phyloP scores from a whole-genome alignment of 2,329 filamentous ascomycete species.

The Fusarium nanum region DNA sequence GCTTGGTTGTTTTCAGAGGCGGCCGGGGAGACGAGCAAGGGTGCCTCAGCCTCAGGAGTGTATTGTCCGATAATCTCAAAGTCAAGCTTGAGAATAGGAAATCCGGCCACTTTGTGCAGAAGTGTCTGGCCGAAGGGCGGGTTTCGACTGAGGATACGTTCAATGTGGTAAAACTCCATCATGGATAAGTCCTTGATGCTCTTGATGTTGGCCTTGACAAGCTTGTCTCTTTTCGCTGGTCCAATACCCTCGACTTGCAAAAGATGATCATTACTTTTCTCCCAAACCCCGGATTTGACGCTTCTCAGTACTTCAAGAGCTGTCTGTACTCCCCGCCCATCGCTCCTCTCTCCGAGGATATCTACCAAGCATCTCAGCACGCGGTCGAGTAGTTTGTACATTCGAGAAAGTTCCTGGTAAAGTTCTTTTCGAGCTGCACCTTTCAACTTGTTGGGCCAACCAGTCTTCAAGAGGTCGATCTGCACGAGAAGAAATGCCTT shows the following conservation, averaged over 20 bases:
- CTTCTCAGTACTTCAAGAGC: slow-evolving; percentile 83
- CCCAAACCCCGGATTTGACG: slow-evolving; percentile 81
- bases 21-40: background rate
- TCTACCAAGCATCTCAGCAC: slow-evolving; percentile 55
- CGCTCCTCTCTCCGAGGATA: slow-evolving; percentile 56
- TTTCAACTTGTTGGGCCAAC: slow-evolving; percentile 65
- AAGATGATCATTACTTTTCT: slow-evolving; percentile 82
- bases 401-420: slow-evolving; percentile 46
- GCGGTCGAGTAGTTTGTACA: slow-evolving; percentile 51
- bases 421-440: slow-evolving; percentile 50
- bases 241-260: slow-evolving; percentile 86
- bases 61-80: slow-evolving; percentile 49
- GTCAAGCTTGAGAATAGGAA: slow-evolving; percentile 69
- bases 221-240: slow-evolving; percentile 76
- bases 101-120: slow-evolving; percentile 71
- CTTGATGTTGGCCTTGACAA: slow-evolving; percentile 76
- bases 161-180: slow-evolving; percentile 77
- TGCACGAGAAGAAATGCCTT: slow-evolving; percentile 83
- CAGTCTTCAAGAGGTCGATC: slow-evolving; percentile 72
- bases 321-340: slow-evolving; percentile 74
- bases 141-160: slow-evolving; percentile 80
- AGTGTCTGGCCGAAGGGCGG: slow-evolving; percentile 84
- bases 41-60: background rate
- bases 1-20: background rate
- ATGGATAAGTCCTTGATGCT: slow-evolving; percentile 76